Base-by-base conservation (phyloP, 305 asterid genomes). In the Fraxinus dipetala region DNA sequence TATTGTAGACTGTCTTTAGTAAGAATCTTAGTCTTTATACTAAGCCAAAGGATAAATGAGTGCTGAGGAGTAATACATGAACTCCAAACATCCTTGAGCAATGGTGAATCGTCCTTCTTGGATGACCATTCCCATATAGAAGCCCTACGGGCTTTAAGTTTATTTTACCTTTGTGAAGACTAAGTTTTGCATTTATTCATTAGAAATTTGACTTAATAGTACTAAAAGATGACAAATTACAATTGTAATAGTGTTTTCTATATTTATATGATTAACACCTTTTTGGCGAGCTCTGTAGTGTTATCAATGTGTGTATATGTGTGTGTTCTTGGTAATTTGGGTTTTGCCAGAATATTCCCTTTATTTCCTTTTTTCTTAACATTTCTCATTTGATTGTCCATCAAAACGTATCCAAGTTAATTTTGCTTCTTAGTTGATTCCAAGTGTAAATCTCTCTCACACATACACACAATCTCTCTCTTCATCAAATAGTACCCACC, bases 311-410 rank as follows among this genome's bases (percentile, higher is more conserved):
- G 43, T 36, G 43, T 34, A 6, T 34, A 6, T 35, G 40, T 35
- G 43, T 36, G 43, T 36, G 43, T 36, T 36, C 54, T 43, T 43
- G 54, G 26, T 45, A 63, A 83, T 38, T 22, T 40, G 77, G 85
- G 83, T 72, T 69, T 77, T 80, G 13, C 81, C 81, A 77, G 79
- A 85, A 76, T 77, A 80, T 86, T 20, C 88, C 36, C 34, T 83
- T 54, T 22, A 72, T 16, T 76, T 73, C 86, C 73, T 61, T 76
- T 43, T 31, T 59, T 86, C 78, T 24, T 2, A 51, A n/a, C 26
- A 26, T 13, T 67, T 74, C 78, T 32, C 26, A 20, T 73, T 28
- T 13, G 32, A 16, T 5, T 32, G 11, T 7, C n/a, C 20, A 34
- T 7, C 45, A 38, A 38, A 38, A 38, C 3, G 10, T 38, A 38